A percentile compares a stretch with the other conserved stretches of the same genome.
These are phyloP conservation scores for Puya raimondii DNA, from an alignment of 176 grass and related monocot species.

Conservation along the genomic window DNA sequence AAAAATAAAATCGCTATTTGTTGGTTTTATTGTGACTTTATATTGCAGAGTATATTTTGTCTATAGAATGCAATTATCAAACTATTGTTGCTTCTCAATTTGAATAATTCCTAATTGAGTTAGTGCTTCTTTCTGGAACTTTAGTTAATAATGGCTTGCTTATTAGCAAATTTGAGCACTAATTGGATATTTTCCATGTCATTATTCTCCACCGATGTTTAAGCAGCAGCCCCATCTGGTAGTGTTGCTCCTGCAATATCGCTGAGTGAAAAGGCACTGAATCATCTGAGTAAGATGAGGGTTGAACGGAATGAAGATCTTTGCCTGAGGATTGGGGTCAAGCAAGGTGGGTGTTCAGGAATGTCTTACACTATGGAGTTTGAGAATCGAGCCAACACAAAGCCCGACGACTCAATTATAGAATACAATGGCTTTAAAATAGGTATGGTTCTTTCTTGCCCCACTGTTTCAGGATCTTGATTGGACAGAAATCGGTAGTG, in stretches of 20 bases:
- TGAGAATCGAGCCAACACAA: conserved; percentile 50
- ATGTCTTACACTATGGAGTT: conserved; percentile 99
- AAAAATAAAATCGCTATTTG: no score
- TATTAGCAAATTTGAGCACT: not conserved
- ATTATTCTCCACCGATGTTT: not conserved
- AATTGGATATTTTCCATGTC: not conserved
- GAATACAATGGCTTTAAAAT: conserved; percentile 91
- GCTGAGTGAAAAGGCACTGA: conserved; percentile 69
- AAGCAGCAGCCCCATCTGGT: conserved; percentile 29
- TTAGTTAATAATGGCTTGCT: not conserved
- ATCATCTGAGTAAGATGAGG: conserved; percentile 86
- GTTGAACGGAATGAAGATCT: conserved; percentile 69
- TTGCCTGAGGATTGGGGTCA: conserved; percentile 94
- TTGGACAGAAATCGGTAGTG: not conserved
- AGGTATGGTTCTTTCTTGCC: conserved; percentile 37
- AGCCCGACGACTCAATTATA: conserved; percentile 55
- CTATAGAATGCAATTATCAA: no score
- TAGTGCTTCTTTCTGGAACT: no score
- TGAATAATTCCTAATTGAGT: no score
- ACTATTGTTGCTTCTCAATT: no score
- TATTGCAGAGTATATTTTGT: no score
- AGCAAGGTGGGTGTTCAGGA: conserved; percentile 93
- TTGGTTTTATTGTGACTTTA: no score
- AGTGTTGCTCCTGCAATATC: conserved; percentile 80
- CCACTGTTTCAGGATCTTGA: not conserved